Evolutionary conservation across 2,329 filamentous ascomycete genomes (phyloP).

Genomic region (Pseudocercospora fijiensis): DNA sequence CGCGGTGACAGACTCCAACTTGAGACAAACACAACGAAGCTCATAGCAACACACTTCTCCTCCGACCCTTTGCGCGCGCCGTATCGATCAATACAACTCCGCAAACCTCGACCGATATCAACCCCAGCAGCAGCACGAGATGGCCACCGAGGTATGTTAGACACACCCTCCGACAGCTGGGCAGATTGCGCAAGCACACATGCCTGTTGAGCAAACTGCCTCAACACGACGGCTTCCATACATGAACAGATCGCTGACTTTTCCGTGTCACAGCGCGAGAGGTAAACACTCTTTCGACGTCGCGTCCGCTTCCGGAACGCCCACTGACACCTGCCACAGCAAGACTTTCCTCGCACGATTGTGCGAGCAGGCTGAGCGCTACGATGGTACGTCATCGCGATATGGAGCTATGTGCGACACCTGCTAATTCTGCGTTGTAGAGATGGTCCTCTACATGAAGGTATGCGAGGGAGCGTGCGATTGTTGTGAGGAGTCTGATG

Average conservation of each 20-base stretch:
- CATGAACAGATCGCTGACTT: slow-evolving; percentile 37
- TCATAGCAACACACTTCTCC: slow-evolving; percentile 3
- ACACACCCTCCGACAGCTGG: slow-evolving; percentile 37
- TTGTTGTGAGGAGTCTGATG: slow-evolving; percentile 12
- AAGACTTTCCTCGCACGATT: slow-evolving; percentile 99
- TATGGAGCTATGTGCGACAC: slow-evolving; percentile 10
- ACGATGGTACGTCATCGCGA: slow-evolving; percentile 70
- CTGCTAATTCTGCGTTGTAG: slow-evolving; percentile 44
- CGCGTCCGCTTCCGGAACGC: slow-evolving; percentile 23
- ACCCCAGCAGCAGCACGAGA: slow-evolving; percentile 33
- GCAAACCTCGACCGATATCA: slow-evolving; percentile 1
- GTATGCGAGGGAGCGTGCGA: slow-evolving; percentile 45
- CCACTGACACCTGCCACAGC: slow-evolving; percentile 59
- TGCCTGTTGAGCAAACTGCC: slow-evolving; percentile 33
- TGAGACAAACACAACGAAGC: slow-evolving; percentile 10
- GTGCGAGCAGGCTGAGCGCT: slow-evolving; percentile 99
- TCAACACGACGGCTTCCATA: slow-evolving; percentile 31
- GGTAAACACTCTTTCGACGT: slow-evolving; percentile 39
- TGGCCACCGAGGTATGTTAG: slow-evolving; percentile 64
- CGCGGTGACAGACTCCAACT: slow-evolving; percentile 1
- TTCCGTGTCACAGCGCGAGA: slow-evolving; percentile 50
- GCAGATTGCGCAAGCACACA: slow-evolving; percentile 30
- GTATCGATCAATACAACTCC: not conserved
- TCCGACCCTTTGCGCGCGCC: not conserved
- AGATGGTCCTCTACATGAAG: slow-evolving; percentile 99